Evolutionary conservation across 2,329 filamentous ascomycete genomes (phyloP), one percentile per base, ranked within the genome.

Genomic region (Xylaria hypoxylon): DNA sequence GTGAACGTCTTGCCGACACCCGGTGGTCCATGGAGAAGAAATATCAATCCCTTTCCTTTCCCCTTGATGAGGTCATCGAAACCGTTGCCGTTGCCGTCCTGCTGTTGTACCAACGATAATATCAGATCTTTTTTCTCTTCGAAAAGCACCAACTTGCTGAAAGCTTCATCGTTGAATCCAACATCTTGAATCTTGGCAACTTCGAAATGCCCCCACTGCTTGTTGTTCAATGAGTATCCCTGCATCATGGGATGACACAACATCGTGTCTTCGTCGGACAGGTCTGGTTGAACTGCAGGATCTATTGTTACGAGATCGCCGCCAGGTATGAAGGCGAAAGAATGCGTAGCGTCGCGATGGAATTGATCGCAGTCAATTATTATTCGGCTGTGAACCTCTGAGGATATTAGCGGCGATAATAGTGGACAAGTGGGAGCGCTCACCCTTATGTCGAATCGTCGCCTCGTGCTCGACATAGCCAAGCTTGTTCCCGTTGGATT

Each of bases 231-330:
- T 15, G 24, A 33, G 40, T 48, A 59, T n/a, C 56, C 56, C 22
- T 48, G 38, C 6, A 48, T 59, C n/a, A 42, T 15, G 22, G 47
- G 40, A 38, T 33, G 35, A 28, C 56, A 59, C 6, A 59, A 26
- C 42, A 48, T 48, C 5, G 47, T 31, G 13, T 59, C 56, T 8
- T 59, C 56, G 10, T 59, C 56, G n/a, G 56, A 31, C 24, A 59
- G 28, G 38, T 13, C 15, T 40, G 38, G 38, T 17, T 40, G 38
- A 40, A 40, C 38, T 40, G 38, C 8, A 13, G 38, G 38, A 13
- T 8, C 15, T 40, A 8, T 40, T 40, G 38, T 40, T n/a, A n/a
- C n/a, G n/a, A n/a, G n/a, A n/a, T n/a, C n/a, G n/a, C n/a, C n/a
- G n/a, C n/a, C n/a, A n/a, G n/a, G n/a, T n/a, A n/a, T n/a, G n/a